A percentile compares a stretch with the other conserved stretches of the same genome.
Conservation (phyloP, 495 filamentous ascomycete genomes). For the Cercophora scortea region DNA sequence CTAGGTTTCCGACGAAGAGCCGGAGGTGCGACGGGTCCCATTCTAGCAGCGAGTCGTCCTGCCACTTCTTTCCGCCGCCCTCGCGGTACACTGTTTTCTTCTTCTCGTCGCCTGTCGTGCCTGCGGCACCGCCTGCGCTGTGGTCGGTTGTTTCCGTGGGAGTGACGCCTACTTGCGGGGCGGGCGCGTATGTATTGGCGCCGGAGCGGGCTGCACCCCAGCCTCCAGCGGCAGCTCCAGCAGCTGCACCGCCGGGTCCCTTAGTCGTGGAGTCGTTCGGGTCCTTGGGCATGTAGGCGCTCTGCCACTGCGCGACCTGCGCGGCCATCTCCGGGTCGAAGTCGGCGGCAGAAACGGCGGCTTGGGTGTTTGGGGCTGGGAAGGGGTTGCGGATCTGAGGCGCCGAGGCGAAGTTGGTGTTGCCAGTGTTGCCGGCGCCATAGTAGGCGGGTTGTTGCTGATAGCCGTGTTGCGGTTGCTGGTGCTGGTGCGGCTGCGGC, state of each 20-base stretch:
- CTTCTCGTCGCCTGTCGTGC: conserved; percentile 22
- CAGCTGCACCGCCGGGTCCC: conserved; percentile 1
- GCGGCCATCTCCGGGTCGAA: conserved; percentile 83
- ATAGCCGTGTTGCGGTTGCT: conserved; percentile 26
- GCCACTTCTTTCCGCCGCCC: conserved; percentile 87
- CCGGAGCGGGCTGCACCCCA: conserved; percentile 6
- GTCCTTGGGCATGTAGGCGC: conserved; percentile 66
- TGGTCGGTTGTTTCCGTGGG: conserved; percentile 11
- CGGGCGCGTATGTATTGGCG: conserved; percentile 29
- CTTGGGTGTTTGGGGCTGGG: conserved; percentile 50
- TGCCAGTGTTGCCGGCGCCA: conserved; percentile 11
- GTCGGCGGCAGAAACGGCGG: conserved; percentile 35
- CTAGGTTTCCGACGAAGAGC: conserved; percentile 92
- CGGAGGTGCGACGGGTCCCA: conserved; percentile 96
- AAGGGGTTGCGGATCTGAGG: conserved; percentile 86
- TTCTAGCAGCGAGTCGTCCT: conserved; percentile 76
- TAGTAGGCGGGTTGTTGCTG: conserved; percentile 37
- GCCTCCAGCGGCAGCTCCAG: conserved; percentile 12
- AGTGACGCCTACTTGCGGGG: conserved; percentile 12
- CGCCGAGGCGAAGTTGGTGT: conserved; percentile 42
- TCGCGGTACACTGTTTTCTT: conserved; percentile 73
- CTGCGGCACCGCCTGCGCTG: conserved; percentile 11
- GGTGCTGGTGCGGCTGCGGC: conserved; percentile 3
- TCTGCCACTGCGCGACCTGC: conserved; percentile 95
- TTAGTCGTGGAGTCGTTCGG: conserved; percentile 24